Conservation (phyloP, 352 stramenopile genomes). For the Phytophthora litchii region DNA sequence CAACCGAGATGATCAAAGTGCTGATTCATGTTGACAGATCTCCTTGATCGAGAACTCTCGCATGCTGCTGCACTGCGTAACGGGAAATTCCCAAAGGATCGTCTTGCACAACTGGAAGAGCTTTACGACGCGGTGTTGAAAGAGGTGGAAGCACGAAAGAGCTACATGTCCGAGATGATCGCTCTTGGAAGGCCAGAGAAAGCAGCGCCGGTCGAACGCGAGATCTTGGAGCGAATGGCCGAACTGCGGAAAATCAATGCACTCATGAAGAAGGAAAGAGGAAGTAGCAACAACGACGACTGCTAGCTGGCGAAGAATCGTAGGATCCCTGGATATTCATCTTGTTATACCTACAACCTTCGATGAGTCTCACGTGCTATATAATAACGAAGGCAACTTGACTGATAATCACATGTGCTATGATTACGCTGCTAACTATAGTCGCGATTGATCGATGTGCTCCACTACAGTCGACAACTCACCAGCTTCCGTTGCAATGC, state of each 20-base stretch:
- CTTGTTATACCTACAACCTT: too few species aligned
- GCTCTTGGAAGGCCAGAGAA: constrained; percentile 28
- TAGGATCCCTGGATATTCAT: too few species aligned
- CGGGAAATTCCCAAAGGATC: constrained; percentile 41
- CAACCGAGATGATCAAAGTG: background rate
- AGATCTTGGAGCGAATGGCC: constrained; percentile 65
- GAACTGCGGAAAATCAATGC: constrained; percentile 46
- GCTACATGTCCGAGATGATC: constrained; percentile 72
- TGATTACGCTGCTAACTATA: too few species aligned
- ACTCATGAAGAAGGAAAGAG: constrained; percentile 59
- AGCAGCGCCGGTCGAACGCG: constrained; percentile 43
- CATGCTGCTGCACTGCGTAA: constrained; percentile 54
- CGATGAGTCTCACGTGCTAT: too few species aligned
- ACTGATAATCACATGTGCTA: too few species aligned
- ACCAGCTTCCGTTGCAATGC: too few species aligned
- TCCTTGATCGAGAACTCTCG: constrained; percentile 64
- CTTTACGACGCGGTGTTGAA: constrained; percentile 63
- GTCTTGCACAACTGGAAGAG: constrained; percentile 62
- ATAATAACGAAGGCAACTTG: too few species aligned
- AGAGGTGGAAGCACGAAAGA: constrained; percentile 71
- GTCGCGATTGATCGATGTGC: too few species aligned
- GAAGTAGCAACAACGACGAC: constrained; percentile 11
- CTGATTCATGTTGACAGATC: constrained; percentile 38
- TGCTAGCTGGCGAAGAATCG: background rate
- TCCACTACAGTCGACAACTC: too few species aligned